Conservation (phyloP, 116 monocot genomes). For the Iris pallida region DNA sequence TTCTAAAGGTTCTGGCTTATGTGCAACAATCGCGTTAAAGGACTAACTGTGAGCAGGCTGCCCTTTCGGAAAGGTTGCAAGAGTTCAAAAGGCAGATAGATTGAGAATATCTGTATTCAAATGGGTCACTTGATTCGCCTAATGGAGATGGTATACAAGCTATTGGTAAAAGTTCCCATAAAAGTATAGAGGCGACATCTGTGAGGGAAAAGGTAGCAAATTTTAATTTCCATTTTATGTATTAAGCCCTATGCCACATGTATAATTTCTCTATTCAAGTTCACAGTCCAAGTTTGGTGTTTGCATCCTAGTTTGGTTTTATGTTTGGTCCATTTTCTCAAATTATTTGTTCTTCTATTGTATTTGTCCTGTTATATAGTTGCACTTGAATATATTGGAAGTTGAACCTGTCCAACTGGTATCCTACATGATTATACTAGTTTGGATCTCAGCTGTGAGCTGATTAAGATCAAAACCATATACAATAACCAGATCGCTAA, state of each 20-base stretch:
- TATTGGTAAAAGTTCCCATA: conserved; percentile 97
- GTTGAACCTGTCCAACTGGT: no score
- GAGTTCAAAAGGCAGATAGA: conserved; percentile 97
- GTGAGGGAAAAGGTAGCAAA: conserved; percentile 73
- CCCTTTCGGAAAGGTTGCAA: conserved; percentile 90
- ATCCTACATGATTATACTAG: no score
- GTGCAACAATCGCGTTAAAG: conserved; percentile 99
- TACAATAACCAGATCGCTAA: no score
- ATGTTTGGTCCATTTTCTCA: background rate
- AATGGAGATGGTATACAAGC: conserved; percentile 98
- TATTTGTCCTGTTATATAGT: background rate
- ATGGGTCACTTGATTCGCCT: conserved; percentile 56
- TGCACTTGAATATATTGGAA: no score
- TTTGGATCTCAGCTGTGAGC: no score
- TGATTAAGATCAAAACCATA: no score
- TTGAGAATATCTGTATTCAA: conserved; percentile 66
- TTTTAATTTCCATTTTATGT: background rate
- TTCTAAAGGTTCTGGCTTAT: conserved; percentile 79
- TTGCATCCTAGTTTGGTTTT: background rate
- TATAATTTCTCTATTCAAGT: background rate
- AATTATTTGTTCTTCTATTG: background rate
- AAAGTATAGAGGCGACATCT: conserved; percentile 94
- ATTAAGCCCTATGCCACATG: background rate
- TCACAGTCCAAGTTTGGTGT: background rate
- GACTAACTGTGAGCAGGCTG: conserved; percentile 84